Evolutionary conservation across 2,329 filamentous ascomycete genomes (phyloP).

Genomic region (Elsinoe batatas): DNA sequence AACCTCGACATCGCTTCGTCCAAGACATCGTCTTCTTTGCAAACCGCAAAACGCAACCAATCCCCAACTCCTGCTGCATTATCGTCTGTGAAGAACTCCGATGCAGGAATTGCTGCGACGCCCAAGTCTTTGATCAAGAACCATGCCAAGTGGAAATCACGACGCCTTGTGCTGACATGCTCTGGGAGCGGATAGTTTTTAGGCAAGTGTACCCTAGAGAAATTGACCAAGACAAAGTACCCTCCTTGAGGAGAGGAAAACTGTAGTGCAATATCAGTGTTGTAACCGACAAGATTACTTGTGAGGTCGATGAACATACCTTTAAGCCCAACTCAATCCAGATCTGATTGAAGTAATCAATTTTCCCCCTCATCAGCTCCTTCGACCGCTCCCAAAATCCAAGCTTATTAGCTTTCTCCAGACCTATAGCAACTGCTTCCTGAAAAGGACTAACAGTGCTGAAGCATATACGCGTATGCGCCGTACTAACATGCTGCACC

Average conservation of each 20-base stretch:
- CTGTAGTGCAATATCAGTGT: constrained; percentile 19
- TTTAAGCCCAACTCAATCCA: constrained; percentile 40
- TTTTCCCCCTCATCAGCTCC: constrained; percentile 79
- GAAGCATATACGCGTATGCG: constrained; percentile 94
- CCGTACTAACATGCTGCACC: constrained; percentile 86
- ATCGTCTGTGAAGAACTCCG: constrained; percentile 84
- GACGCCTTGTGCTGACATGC: constrained; percentile 73
- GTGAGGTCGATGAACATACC: constrained; percentile 17
- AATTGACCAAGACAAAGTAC: constrained; percentile 94
- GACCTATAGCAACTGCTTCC: constrained; percentile 86
- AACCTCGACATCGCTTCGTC: constrained; percentile 42
- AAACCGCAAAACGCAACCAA: constrained; percentile 90
- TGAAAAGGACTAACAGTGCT: constrained; percentile 87
- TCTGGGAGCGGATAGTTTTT: constrained; percentile 77
- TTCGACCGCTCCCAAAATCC: constrained; percentile 83
- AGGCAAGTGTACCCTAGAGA: constrained; percentile 76
- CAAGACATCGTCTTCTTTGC: constrained; percentile 77
- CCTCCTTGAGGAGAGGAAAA: constrained; percentile 93
- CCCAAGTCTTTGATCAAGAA: constrained; percentile 95
- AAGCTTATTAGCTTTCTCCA: constrained; percentile 74
- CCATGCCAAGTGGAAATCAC: constrained; percentile 93
- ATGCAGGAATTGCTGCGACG: constrained; percentile 90
- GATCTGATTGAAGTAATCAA: constrained; percentile 70
- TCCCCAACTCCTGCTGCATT: constrained; percentile 83
- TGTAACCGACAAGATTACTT: neutral